Percentiles rank a stretch among this genome's conserved stretches.
These are phyloP conservation scores for Talaromyces albobiverticillius DNA, from an alignment of 2,329 filamentous ascomycete genomes.

Conservation along the genomic window DNA sequence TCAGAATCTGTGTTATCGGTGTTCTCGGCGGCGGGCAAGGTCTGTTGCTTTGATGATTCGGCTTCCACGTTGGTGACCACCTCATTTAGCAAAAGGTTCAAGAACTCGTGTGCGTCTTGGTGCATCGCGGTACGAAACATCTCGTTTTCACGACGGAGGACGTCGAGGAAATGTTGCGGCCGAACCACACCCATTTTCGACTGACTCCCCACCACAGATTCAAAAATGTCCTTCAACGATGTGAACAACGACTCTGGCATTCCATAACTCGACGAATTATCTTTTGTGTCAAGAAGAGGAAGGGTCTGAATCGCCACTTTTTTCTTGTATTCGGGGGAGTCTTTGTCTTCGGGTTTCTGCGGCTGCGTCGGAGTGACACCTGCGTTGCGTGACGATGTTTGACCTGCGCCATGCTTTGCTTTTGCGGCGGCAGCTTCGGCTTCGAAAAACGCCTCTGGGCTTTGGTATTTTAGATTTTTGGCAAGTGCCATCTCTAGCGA, in stretches of 20 bases:
- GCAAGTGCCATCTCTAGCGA: conserved; percentile 59
- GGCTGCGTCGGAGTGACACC: conserved; percentile 56
- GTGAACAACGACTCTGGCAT: conserved; percentile 97
- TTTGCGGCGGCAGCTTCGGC: conserved; percentile 47
- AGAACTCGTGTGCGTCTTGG: conserved; percentile 96
- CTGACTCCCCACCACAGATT: conserved; percentile 76
- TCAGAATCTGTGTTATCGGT: conserved; percentile 47
- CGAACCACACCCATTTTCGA: conserved; percentile 87
- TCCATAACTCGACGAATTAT: conserved; percentile 75
- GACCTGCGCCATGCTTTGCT: conserved; percentile 39
- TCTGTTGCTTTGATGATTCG: conserved; percentile 58
- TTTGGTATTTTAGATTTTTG: conserved; percentile 55
- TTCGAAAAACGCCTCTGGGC: conserved; percentile 55
- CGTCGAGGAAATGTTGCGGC: conserved; percentile 88
- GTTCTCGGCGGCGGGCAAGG: too few species aligned
- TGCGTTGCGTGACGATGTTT: conserved; percentile 41
- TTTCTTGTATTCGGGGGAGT: conserved; percentile 97
- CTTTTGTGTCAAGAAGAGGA: conserved; percentile 80
- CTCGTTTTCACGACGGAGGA: conserved; percentile 90
- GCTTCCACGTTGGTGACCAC: conserved; percentile 91
- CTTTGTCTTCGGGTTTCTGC: conserved; percentile 82
- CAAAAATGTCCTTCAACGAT: conserved; percentile 92
- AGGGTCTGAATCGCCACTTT: conserved; percentile 87
- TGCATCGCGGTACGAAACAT: conserved; percentile 98
- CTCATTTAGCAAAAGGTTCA: conserved; percentile 92